phyloP scores from a whole-genome alignment of 2,329 filamentous ascomycete genomes.

The Bipolaris gigantea region DNA sequence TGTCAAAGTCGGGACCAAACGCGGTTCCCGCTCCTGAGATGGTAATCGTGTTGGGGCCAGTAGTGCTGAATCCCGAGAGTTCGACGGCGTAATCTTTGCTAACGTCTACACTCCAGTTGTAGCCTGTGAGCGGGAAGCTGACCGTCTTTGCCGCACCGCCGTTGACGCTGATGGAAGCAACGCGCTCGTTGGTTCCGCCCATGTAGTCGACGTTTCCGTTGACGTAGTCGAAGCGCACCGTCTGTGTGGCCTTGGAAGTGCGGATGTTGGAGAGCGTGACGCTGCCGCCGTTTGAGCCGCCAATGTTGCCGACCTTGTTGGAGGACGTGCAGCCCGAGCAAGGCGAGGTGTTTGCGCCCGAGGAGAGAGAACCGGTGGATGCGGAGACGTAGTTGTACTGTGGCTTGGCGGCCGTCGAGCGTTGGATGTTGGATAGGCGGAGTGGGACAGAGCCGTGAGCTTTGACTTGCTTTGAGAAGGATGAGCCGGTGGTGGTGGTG shows the following conservation, averaged over 20 bases:
- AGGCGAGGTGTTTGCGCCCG: constrained; percentile 16
- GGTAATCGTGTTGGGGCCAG: constrained; percentile 18
- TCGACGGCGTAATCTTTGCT: constrained; percentile 20
- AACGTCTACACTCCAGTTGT: constrained; percentile 23
- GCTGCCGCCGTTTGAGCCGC: constrained; percentile 17
- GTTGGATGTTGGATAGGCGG: constrained; percentile 22
- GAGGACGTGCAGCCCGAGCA: constrained; percentile 22
- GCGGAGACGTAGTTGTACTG: constrained; percentile 21
- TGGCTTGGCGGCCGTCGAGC: constrained; percentile 8
- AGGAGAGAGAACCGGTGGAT: constrained; percentile 18
- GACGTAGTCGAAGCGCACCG: constrained; percentile 22
- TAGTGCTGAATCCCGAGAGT: constrained; percentile 22
- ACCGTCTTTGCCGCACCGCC: constrained; percentile 21
- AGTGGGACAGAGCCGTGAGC: constrained; percentile 21
- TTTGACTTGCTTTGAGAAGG: constrained; percentile 23
- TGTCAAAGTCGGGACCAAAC: constrained; percentile 20
- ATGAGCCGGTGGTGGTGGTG: constrained; percentile 9
- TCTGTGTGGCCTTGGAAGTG: constrained; percentile 19
- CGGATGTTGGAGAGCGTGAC: constrained; percentile 24
- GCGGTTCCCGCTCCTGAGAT: constrained; percentile 16
- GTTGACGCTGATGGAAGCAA: constrained; percentile 24
- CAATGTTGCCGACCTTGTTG: constrained; percentile 24
- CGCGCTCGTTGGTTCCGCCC: constrained; percentile 21
- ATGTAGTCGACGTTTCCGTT: constrained; percentile 23
- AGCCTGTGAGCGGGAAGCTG: constrained; percentile 24